These are phyloP conservation scores for Diaporthe vaccinii DNA, from an alignment of 2,329 filamentous ascomycete genomes.

Conservation along the genomic window DNA sequence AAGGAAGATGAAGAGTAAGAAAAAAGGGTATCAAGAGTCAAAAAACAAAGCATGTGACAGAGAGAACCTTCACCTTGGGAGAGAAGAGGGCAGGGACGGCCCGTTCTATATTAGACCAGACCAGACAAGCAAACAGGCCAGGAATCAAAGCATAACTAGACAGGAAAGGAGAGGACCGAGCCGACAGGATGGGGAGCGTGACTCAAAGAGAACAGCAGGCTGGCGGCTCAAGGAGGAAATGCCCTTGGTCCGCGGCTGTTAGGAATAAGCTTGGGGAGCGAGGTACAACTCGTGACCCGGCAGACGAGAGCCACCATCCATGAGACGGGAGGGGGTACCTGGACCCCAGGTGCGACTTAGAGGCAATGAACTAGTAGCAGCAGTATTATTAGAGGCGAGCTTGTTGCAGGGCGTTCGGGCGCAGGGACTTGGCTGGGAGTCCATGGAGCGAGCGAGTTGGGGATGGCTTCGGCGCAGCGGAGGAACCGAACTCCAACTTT, in stretches of 20 bases:
- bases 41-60: slow-evolving; percentile 33
- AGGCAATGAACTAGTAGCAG: not conserved
- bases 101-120: slow-evolving; percentile 19
- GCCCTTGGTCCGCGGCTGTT: slow-evolving; percentile 40
- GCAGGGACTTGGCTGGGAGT: slow-evolving; percentile 36
- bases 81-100: slow-evolving; percentile 19
- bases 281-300: slow-evolving; percentile 27
- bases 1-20: slow-evolving; percentile 2
- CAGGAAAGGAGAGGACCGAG: slow-evolving; percentile 20
- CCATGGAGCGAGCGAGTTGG: not conserved
- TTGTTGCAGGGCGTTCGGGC: slow-evolving; percentile 29
- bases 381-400: not conserved
- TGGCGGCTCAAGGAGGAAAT: slow-evolving; percentile 33
- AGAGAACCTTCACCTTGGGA: not conserved
- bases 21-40: slow-evolving; percentile 36
- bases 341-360: not conserved
- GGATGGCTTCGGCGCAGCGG: slow-evolving; percentile 41
- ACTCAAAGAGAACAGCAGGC: slow-evolving; percentile 14
- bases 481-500: slow-evolving; percentile 14
- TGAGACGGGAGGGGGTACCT: slow-evolving; percentile 4
- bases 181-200: slow-evolving; percentile 21
- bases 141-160: slow-evolving; percentile 23
- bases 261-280: slow-evolving; percentile 14
- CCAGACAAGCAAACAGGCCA: not conserved
- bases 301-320: not conserved